phyloP scores from a whole-genome alignment of 2,329 filamentous ascomycete genomes.

The Colletotrichum sidae region DNA sequence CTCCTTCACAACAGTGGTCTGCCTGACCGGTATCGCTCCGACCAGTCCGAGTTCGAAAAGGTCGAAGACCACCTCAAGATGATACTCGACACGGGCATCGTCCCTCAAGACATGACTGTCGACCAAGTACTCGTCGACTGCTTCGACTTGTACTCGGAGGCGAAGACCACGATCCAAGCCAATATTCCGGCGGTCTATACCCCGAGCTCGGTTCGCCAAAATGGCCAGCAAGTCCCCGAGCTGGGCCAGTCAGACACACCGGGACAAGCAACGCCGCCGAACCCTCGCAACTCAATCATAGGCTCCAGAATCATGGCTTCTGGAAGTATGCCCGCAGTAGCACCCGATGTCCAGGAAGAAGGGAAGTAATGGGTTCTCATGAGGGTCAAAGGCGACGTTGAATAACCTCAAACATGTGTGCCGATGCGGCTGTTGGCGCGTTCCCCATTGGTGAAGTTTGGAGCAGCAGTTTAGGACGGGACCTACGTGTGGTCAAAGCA shows the following conservation, averaged over 20 bases:
- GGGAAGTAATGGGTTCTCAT: not conserved
- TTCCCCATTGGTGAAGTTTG: too few relatives aligned
- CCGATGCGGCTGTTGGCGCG: too few relatives aligned
- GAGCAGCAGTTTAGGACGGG: too few relatives aligned
- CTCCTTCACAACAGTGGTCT: constrained; percentile 66
- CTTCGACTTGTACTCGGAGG: constrained; percentile 58
- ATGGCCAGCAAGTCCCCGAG: constrained; percentile 23
- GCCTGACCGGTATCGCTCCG: constrained; percentile 62
- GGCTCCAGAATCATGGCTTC: constrained; percentile 23
- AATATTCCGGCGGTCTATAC: constrained; percentile 59
- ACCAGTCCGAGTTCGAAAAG: constrained; percentile 61
- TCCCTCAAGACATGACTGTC: constrained; percentile 53
- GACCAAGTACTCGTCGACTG: constrained; percentile 61
- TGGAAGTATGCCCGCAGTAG: not conserved
- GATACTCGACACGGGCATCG: constrained; percentile 60
- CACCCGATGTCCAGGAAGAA: not conserved
- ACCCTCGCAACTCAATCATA: constrained; percentile 22
- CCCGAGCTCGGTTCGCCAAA: constrained; percentile 26
- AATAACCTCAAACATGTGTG: too few relatives aligned
- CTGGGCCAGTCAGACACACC: constrained; percentile 7
- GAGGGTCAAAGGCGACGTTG: too few relatives aligned
- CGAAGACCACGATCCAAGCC: constrained; percentile 59
- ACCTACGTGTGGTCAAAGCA: too few relatives aligned
- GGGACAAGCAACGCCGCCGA: constrained; percentile 13
- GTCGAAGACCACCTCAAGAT: constrained; percentile 63